Evolutionary conservation across 352 stramenopile genomes (phyloP).

Genomic region (Globisporangium viniferum): DNA sequence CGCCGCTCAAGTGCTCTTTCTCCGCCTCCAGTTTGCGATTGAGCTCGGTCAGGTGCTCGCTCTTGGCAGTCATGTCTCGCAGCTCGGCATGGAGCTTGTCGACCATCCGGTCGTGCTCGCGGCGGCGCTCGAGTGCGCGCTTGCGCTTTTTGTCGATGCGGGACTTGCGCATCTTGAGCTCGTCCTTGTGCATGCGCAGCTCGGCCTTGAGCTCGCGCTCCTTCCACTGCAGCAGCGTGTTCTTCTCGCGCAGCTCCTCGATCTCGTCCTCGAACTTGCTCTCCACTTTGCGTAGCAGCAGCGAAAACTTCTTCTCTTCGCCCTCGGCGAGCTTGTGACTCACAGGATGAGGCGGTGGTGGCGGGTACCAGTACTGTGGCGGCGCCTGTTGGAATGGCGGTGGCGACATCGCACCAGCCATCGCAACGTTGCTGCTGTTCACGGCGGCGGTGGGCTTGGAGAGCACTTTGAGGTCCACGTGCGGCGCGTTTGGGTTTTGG

Average conservation of each 20-base stretch:
- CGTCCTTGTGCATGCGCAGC: constrained; percentile 54
- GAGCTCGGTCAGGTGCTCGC: constrained; percentile 15
- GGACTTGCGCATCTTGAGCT: constrained; percentile 60
- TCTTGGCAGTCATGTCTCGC: constrained; percentile 15
- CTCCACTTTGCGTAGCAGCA: constrained; percentile 74
- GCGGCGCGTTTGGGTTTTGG: constrained; percentile 28
- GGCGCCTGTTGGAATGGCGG: background rate
- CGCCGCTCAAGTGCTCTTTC: constrained; percentile 19
- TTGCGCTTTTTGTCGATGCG: constrained; percentile 74
- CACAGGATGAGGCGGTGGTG: background rate
- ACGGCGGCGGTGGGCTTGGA: constrained; percentile 25
- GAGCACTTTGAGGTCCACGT: constrained; percentile 44
- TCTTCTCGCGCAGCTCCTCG: constrained; percentile 66
- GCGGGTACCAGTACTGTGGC: constrained; percentile 8
- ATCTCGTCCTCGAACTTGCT: constrained; percentile 80
- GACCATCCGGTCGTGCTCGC: constrained; percentile 51
- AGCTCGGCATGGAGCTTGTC: constrained; percentile 45
- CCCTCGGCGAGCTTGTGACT: constrained; percentile 19
- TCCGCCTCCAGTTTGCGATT: constrained; percentile 22
- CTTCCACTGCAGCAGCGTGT: constrained; percentile 62
- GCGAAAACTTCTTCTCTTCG: constrained; percentile 53
- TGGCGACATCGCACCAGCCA: background rate
- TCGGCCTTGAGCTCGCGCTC: constrained; percentile 73
- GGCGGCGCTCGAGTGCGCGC: constrained; percentile 54
- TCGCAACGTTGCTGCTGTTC: background rate